phyloP scores from a whole-genome alignment of 345 rosid genomes.

The Gossypium raimondii region DNA sequence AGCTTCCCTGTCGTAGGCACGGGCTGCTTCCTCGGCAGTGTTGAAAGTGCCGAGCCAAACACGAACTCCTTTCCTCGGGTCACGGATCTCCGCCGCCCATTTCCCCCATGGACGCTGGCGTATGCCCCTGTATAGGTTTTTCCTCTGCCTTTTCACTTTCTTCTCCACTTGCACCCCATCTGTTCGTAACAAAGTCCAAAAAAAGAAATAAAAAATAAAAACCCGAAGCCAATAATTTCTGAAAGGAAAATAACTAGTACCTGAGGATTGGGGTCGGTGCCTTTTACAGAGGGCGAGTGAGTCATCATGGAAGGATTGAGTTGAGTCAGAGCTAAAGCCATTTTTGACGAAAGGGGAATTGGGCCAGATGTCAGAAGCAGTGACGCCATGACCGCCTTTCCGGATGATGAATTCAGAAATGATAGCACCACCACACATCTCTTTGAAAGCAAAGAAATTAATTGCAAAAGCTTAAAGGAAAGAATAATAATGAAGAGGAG shows the following conservation, averaged over 20 bases:
- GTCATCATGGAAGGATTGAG: background rate
- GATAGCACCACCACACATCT: conserved; percentile 78
- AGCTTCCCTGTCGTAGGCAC: conserved; percentile 85
- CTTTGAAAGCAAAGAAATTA: background rate
- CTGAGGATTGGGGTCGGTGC: conserved; percentile 36
- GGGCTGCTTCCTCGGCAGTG: conserved; percentile 89
- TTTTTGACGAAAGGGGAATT: conserved; percentile 25
- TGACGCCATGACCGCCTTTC: conserved; percentile 24
- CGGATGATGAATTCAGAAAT: conserved; percentile 48
- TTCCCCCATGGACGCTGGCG: conserved; percentile 96
- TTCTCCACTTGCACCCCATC: conserved; percentile 41
- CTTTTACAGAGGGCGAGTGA: conserved; percentile 21
- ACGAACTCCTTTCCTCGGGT: conserved; percentile 85
- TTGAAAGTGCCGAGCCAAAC: conserved; percentile 95
- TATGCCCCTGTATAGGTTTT: conserved; percentile 80
- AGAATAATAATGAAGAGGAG: background rate
- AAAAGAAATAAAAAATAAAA: conserved; percentile 12
- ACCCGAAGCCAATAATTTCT: background rate
- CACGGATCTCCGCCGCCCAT: conserved; percentile 98
- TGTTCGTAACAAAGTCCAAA: conserved; percentile 20
- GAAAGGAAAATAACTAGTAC: conserved; percentile 21
- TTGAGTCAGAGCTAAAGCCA: conserved; percentile 17
- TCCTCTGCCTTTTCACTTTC: conserved; percentile 57
- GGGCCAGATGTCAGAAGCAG: conserved; percentile 59
- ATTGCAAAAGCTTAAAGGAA: background rate